Base-by-base conservation (phyloP, 1,284 basidiomycete species). In the Anthracocystis setariae region DNA sequence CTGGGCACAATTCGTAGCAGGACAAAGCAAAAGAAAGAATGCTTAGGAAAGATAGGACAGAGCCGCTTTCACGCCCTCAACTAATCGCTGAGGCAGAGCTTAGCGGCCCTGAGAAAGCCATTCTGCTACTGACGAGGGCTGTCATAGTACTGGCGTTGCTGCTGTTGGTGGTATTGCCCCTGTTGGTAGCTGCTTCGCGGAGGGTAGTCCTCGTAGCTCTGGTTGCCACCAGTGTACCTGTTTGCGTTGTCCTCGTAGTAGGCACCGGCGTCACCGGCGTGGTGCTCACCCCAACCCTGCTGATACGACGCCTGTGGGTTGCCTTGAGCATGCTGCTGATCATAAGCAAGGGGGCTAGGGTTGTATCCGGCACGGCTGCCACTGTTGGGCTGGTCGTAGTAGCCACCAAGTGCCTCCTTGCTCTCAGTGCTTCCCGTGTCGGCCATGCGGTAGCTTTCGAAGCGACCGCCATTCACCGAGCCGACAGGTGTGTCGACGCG, bases 231-330 rank as follows among this genome's bases (percentile, higher is more conserved):
- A 29, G 29, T 54, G 29, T 74, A 76, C 32, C 71, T 63, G 48
- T 57, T 59, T n/a, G 70, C 43, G 52, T 70, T 69, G 53, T 77
- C 65, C 25, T 70, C 67, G 59, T 78, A 78, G 46, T 78, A 73
- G 10, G 76, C 76, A 21, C 76, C 76, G 9, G 74, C 75, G 39
- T 78, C 76, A 17, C 76, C 76, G 8, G 69, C 67, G 45, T 76
- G 73, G 61, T 78, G 71, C 48, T 78, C 76, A 25, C 74, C 76
- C 76, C 76, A 78, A 8, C 76, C 76, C 40, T 78, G 76, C 50
- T 67, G 64, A 45, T 74, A 72, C 32, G 46, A 43, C 12, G 42
- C 45, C 27, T 49, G 46, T 29, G 45, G 25, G 49, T 46, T 55
- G 59, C 43, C 45, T 12, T 46, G 51, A 18, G 33, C 46, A 23